Base-by-base conservation (phyloP, 176 grass and related monocot species). In the Pontederia paniculata region DNA sequence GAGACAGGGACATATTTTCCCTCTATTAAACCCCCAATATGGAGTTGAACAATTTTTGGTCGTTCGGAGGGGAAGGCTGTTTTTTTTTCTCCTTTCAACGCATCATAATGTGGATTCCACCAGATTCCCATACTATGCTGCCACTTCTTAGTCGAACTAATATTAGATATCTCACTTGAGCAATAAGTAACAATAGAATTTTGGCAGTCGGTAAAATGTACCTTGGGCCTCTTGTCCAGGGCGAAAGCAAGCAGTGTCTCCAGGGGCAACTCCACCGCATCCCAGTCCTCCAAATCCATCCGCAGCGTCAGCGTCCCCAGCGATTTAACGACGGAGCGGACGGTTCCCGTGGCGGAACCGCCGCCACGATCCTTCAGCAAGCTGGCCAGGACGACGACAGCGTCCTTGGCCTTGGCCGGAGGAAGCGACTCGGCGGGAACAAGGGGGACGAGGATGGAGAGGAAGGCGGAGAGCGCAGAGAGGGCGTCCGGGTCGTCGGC, bases 151-250 rank as follows among this genome's bases (percentile, higher is more conserved):
- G 50, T 10, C 21, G 31, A 48, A 65, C 12, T 17, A 31, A 43
- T 16, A 55, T 11, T 52, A 44, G n/a, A 12, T 21, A 12, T n/a
- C 16, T 11, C 0, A 9, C 12, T 16, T 54, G 8, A 55, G 23
- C n/a, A 10, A 42, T 43, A 45, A 20, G 7, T 45, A 54, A 62
- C 21, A 25, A 44, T 12, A 45, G 54, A 58, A 47, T 60, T 61
- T 19, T 43, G 61, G 17, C 14, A n/a, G 14, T 56, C 58, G 52
- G 10, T 2, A 62, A 54, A 22, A 3, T 43, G 7, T 84, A 89
- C 91, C 91, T 96, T 96, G 37, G 91, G 79, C 2, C 86, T 73
- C 46, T 80, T 75, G 49, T 89, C 80, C 17, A 89, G 59, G 2
- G 82, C 81, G 43, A 81, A 76, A 22, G 44, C 45, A 5, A 89